Base-by-base conservation (phyloP, 768 basidiomycete species). In the Boletus tylopilopsis region DNA sequence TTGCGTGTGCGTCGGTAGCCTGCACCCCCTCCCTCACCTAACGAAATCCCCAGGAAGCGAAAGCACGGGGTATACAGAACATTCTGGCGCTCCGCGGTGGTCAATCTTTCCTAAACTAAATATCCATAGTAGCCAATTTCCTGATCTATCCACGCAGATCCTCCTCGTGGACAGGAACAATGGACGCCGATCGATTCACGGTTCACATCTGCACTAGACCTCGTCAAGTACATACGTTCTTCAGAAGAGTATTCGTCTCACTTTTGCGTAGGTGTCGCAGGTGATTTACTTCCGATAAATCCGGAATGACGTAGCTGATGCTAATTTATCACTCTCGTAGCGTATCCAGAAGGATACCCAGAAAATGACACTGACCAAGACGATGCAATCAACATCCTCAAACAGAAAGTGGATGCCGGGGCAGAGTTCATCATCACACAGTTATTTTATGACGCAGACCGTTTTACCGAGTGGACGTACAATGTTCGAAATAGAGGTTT, bases 391-490 rank as follows among this genome's bases (percentile, higher is more conserved):
- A 72, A 77, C 2, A 74, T 83, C 59, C 74, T 99, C 48, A 90
- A 88, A 66, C 76, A 77, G 37, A 99, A 98, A 67, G 84, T 96
- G 33, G 86, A 95, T 59, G 93, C 90, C 0, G 96, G 96, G 15
- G 95, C 95, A 2, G 90, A 97, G 61, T 98, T 92, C 64, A 90
- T 99, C 52, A 75, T 98, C 43, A 98, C 96, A 0, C 96, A 99
- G 60, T 75, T 98, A 6, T 99, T 99, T 69, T 99, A 98, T 70
- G 95, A 99, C 63, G 81, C 87, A n/a, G 84, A 93, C 42, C 77
- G 78, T 15, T 98, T 96, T 70, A 67, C 92, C 25, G 61, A 69
- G 15, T 99, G 96, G 96, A 68, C 85, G 21, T 68, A 74, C 59
- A 82, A 79, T 62, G 79, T 94, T 41, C 75, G 93, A 51, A 72